These are phyloP conservation scores for Aciculosporium take DNA, from an alignment of 2,329 filamentous ascomycete genomes.

Conservation along the genomic window DNA sequence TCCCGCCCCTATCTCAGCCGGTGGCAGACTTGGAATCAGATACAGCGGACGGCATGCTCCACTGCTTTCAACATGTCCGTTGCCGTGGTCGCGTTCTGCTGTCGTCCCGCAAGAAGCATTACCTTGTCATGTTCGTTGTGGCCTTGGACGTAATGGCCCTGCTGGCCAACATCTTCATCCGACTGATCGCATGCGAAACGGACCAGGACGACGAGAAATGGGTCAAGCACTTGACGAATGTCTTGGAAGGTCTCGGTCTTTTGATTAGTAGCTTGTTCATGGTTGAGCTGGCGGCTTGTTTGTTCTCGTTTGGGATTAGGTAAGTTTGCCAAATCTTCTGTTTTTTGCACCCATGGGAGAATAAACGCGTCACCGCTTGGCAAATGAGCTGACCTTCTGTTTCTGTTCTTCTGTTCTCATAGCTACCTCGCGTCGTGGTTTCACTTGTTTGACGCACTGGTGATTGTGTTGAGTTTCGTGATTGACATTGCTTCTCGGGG, in stretches of 20 bases:
- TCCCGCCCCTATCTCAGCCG: neutral
- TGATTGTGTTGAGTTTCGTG: constrained; percentile 47
- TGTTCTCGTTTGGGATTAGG: constrained; percentile 48
- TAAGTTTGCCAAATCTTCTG: constrained; percentile 22
- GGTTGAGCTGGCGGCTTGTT: constrained; percentile 41
- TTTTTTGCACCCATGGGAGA: neutral
- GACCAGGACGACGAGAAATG: constrained; percentile 25
- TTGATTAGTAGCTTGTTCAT: constrained; percentile 52
- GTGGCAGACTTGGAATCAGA: neutral
- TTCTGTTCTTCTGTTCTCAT: neutral
- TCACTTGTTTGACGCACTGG: constrained; percentile 47
- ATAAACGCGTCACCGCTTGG: neutral
- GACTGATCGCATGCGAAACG: constrained; percentile 33
- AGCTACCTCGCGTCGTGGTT: constrained; percentile 46
- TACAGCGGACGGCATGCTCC: constrained; percentile 2
- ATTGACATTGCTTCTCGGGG: constrained; percentile 48
- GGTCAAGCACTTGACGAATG: constrained; percentile 22
- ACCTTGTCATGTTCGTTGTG: constrained; percentile 28
- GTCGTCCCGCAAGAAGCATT: constrained; percentile 29
- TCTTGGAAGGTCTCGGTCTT: constrained; percentile 37
- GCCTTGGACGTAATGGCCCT: constrained; percentile 31
- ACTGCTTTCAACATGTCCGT: constrained; percentile 3
- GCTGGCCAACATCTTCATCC: constrained; percentile 32
- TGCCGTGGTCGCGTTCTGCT: constrained; percentile 11
- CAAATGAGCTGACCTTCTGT: neutral